Percentiles rank a stretch among this genome's conserved stretches.
These are phyloP conservation scores for Cordyceps fumosorosea DNA, from an alignment of 2,329 filamentous ascomycete genomes.

Conservation along the genomic window DNA sequence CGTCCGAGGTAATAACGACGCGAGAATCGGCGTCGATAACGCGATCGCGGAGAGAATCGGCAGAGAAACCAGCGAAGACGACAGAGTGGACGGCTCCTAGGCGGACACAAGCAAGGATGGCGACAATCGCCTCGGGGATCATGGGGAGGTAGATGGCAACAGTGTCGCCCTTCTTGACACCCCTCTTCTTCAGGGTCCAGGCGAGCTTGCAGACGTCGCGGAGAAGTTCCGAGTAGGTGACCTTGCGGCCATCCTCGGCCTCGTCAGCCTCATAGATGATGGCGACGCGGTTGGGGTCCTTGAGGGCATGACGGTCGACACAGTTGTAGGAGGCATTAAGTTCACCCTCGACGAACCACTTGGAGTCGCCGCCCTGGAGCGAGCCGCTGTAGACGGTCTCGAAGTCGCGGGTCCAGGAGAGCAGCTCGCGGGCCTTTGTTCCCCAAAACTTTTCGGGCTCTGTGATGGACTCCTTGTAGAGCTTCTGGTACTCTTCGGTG, in stretches of 20 bases:
- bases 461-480: constrained; percentile 81
- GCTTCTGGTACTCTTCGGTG: constrained; percentile 59
- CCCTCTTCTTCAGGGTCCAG: constrained; percentile 87
- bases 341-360: constrained; percentile 91
- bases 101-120: constrained; percentile 83
- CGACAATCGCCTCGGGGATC: constrained; percentile 92
- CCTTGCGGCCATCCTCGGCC: constrained; percentile 73
- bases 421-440: constrained; percentile 74
- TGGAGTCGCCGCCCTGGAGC: constrained; percentile 72
- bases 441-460: constrained; percentile 89
- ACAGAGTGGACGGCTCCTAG: constrained; percentile 97
- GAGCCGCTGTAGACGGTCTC: constrained; percentile 77
- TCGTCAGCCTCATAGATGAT: constrained; percentile 99
- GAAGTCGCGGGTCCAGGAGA: constrained; percentile 89
- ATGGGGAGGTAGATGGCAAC: constrained; percentile 97
- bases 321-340: constrained; percentile 97
- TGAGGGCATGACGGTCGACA: constrained; percentile 92
- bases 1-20: constrained; percentile 94
- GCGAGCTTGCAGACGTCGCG: constrained; percentile 84
- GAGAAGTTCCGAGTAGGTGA: constrained; percentile 90
- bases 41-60: constrained; percentile 90
- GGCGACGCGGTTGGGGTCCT: constrained; percentile 85
- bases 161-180: constrained; percentile 93
- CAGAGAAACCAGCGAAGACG: constrained; percentile 95
- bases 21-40: constrained; percentile 86